Evolutionary conservation across 108 stramenopile species (phyloP), one percentile per base, ranked within the genome.

Genomic region (Phaeodactylum tricornutum): DNA sequence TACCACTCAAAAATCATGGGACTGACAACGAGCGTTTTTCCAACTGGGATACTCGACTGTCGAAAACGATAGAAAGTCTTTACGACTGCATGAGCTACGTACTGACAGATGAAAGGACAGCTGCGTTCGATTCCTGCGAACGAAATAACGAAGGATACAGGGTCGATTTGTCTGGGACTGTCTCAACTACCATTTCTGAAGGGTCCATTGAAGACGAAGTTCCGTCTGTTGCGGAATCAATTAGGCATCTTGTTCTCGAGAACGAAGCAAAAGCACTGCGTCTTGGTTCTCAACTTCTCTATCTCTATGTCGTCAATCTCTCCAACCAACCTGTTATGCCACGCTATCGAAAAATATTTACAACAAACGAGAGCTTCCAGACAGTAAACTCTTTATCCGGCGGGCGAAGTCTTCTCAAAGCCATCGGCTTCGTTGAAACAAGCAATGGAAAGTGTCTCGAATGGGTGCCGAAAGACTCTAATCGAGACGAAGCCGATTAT

Each of bases 271-370:
- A 20, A 2, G 47, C 51, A 0, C 48, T 84, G 12, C 67, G 65
- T 43, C 50, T 47, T 26, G 82, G 84, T 28, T 47, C 67, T 0
- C 81, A 82, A 47, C 63, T 90, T 50, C 53, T 90, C 16, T 83
- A 80, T 50, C 56, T 90, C 1, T 90, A 90, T 51, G 59, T 79
- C 28, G 37, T 58, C 46, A 84, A 90, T 43, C 53, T 90, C 22
- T 75, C 66, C 19, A 65, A 65, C 25, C 77, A 83, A 36, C 75
- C 83, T 15, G 43, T 53, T 15, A 62, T 79, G 25, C 77, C 77
- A 16, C 64, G 84, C 9, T 85, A 90, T 57, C 78, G 83, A 9
- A 84, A 84, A 55, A 82, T 90, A 37, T 83, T 73, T 47, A 85
- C 77, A 15, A 70, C 72, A 19, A 85, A 84, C 51, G 74, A 72